These are phyloP conservation scores for Durio zibethinus DNA, from an alignment of 345 rosid genomes.

Conservation along the genomic window DNA sequence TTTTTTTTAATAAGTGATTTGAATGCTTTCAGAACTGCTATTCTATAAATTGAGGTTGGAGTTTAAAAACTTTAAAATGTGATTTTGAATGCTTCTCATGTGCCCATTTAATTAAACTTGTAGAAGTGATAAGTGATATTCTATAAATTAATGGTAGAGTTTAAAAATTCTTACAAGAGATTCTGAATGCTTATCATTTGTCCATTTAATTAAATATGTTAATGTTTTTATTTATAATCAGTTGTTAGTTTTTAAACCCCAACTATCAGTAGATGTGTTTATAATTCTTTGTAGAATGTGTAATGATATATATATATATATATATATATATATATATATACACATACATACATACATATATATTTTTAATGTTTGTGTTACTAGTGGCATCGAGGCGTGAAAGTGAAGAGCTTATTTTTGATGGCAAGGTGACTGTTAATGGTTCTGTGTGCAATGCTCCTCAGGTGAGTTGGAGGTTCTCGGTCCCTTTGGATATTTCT, in stretches of 20 bases:
- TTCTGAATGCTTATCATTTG: not conserved
- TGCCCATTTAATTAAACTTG: not conserved
- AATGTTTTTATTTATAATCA: not conserved
- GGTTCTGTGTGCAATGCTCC: slow-evolving; percentile 78
- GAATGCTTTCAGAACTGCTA: not conserved
- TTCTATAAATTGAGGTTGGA: not conserved
- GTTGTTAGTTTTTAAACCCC: not conserved
- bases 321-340: too few relatives aligned
- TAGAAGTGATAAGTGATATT: not conserved
- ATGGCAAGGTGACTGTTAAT: slow-evolving; percentile 85
- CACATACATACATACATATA: too few relatives aligned
- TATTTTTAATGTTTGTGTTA: slow-evolving; percentile 2
- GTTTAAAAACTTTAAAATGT: not conserved
- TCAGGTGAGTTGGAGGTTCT: slow-evolving; percentile 44
- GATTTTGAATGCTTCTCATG: not conserved
- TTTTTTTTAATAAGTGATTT: not conserved
- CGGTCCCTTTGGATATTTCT: not conserved
- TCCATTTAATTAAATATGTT: not conserved
- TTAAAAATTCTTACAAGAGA: not conserved
- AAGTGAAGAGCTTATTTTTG: slow-evolving; percentile 82
- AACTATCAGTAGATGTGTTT: not conserved
- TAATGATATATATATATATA: not conserved
- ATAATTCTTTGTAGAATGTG: not conserved
- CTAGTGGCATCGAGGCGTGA: slow-evolving; percentile 88
- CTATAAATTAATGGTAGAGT: not conserved